Evolutionary conservation across 192 early-diverging fungal species (phyloP), one percentile per base, ranked within the genome.

Genomic region (Coemansia sp.): DNA sequence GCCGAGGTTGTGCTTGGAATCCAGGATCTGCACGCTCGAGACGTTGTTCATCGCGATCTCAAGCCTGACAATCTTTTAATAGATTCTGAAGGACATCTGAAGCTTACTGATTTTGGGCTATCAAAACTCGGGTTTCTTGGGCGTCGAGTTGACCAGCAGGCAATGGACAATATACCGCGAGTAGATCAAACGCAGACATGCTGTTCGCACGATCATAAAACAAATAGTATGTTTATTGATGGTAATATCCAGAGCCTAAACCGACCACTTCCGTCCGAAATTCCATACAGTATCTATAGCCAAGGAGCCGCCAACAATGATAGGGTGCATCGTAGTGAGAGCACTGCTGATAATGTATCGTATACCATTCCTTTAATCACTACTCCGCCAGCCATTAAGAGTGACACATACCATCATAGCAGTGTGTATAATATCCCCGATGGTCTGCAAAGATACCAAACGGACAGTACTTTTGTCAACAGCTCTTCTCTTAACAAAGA

Each of bases 81-180:
- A 47, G 94, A 90, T 65, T 78, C 86, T 6, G 90, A 94, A 62
- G 94, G 94, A 0, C 94, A 96, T 70, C 83, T 95, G 72, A 96
- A 96, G 69, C 71, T 96, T 37, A 94, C 93, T 10, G 95, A 97
- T 69, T 97, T 97, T 92, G 95, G 95, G 5, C 84, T 97, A 21
- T 77, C 74, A 9, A 76, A 71, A 49, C 71, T 82, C 2, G 79
- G 79, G 1, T 82, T 77, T 64, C 67, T 80, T 21, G 78, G 73
- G n/a, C 73, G 78, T 2, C 69, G 78, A 10, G 78, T 80, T 8
- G 73, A 74, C 36, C 78, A 80, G 63, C 70, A 75, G 41, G 41
- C 66, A 15, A 15, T 69, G 15, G 52, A 51, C 26, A 61, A 67
- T 21, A 36, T 58, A 8, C 15, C 59, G 41, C 42, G 40, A 40